Evolutionary conservation across 345 rosid genomes (phyloP).

Genomic region (Aquilaria sinensis): DNA sequence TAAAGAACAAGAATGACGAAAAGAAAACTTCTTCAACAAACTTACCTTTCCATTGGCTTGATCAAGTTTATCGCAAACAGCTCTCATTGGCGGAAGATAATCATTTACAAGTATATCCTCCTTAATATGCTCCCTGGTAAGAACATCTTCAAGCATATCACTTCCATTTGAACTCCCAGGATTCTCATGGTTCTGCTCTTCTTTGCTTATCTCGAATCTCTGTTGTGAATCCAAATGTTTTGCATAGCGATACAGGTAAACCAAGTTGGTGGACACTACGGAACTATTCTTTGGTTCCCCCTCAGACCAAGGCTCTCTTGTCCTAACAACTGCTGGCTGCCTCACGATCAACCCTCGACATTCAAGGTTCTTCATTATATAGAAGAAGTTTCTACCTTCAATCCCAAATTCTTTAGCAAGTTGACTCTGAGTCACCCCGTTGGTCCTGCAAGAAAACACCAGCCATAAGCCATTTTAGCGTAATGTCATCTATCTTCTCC

Average conservation of each 20-base stretch:
- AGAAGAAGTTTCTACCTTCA: conserved; percentile 65
- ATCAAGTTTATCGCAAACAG: conserved; percentile 75
- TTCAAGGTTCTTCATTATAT: conserved; percentile 64
- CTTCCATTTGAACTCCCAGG: conserved; percentile 29
- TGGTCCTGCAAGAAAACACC: conserved; percentile 36
- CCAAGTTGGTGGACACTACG: conserved; percentile 52
- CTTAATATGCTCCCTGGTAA: conserved; percentile 26
- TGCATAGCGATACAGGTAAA: conserved; percentile 67
- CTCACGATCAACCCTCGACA: conserved; percentile 65
- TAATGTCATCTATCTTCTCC: not conserved
- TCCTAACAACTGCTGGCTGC: conserved; percentile 71
- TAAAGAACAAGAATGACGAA: conserved; percentile 14
- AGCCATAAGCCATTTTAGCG: conserved; percentile 6
- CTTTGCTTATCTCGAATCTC: conserved; percentile 62
- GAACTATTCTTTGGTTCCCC: conserved; percentile 61
- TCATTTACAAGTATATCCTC: conserved; percentile 71
- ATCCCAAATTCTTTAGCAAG: conserved; percentile 74
- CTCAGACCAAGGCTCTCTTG: conserved; percentile 49
- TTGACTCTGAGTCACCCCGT: conserved; percentile 73
- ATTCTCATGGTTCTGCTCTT: conserved; percentile 27
- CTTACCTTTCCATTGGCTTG: conserved; percentile 70
- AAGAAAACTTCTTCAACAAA: conserved; percentile 12
- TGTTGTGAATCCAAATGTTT: conserved; percentile 74
- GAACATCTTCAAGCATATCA: conserved; percentile 28
- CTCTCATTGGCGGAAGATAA: conserved; percentile 77